Evolutionary conservation across 768 basidiomycete species (phyloP).

Genomic region (Amanita polypyramis): DNA sequence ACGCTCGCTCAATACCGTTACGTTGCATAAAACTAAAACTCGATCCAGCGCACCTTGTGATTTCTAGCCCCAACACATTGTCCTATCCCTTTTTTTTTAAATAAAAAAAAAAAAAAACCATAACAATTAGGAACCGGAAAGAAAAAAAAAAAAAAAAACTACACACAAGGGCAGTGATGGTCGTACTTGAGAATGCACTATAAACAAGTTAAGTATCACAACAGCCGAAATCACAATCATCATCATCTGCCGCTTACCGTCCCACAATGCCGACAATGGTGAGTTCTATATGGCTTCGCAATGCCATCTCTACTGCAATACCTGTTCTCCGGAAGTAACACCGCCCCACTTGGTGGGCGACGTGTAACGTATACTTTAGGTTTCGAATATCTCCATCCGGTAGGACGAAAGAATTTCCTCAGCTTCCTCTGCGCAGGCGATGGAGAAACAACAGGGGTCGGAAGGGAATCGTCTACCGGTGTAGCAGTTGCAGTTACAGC

Average conservation of each 20-base stretch:
- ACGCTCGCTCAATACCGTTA: slow-evolving; percentile 1
- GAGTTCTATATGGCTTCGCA: slow-evolving; percentile 64
- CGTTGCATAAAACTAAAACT: neutral
- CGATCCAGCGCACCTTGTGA: slow-evolving; percentile 48
- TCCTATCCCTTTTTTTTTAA: slow-evolving; percentile 86
- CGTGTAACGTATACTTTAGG: slow-evolving; percentile 18
- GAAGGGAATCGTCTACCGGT: neutral
- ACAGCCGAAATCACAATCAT: too few species aligned
- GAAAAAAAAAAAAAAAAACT: neutral
- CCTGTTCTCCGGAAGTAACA: slow-evolving; percentile 51
- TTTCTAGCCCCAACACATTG: slow-evolving; percentile 92
- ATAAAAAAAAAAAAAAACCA: neutral
- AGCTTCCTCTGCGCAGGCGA: neutral
- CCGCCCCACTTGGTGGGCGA: slow-evolving; percentile 25
- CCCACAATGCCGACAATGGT: slow-evolving; percentile 80
- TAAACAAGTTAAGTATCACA: too few species aligned
- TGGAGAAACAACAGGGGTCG: neutral
- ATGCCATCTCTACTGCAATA: slow-evolving; percentile 58
- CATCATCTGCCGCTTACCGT: too few species aligned
- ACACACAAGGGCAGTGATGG: slow-evolving; percentile 83
- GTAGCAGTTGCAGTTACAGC: too few species aligned
- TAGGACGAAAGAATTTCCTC: slow-evolving; percentile 1
- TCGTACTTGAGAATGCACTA: slow-evolving; percentile 80
- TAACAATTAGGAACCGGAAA: neutral
- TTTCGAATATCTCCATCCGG: neutral